Evolutionary conservation across 768 basidiomycete genomes (phyloP).

Genomic region (Hemileccinum rubropunctum): DNA sequence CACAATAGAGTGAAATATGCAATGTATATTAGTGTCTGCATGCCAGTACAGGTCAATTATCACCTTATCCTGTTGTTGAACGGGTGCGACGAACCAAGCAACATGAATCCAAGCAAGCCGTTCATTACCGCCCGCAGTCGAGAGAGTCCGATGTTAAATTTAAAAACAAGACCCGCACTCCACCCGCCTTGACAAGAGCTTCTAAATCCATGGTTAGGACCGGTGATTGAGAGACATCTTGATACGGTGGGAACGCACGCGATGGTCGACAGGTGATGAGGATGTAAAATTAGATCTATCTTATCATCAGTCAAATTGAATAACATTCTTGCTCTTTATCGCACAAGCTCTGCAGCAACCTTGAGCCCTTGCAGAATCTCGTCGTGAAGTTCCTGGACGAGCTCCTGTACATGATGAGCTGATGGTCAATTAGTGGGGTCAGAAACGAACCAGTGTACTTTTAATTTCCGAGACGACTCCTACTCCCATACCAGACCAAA

Average conservation of each 20-base stretch:
- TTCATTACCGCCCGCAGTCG: slow-evolving; percentile 18
- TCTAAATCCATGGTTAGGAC: slow-evolving; percentile 6
- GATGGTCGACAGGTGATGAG: neutral
- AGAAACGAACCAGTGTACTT: slow-evolving; percentile 36
- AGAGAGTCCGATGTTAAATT: slow-evolving; percentile 8
- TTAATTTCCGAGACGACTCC: slow-evolving; percentile 50
- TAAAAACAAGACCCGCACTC: slow-evolving; percentile 9
- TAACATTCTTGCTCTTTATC: slow-evolving; percentile 16
- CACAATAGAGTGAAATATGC: slow-evolving; percentile 13
- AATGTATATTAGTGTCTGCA: slow-evolving; percentile 19
- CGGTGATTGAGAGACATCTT: slow-evolving; percentile 5
- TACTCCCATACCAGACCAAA: slow-evolving; percentile 71
- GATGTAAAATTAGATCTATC: slow-evolving; percentile 4
- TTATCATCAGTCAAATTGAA: slow-evolving; percentile 23
- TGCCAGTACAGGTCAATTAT: slow-evolving; percentile 4
- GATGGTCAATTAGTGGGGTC: neutral
- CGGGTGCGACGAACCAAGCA: neutral
- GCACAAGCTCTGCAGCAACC: slow-evolving; percentile 23
- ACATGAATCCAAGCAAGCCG: neutral
- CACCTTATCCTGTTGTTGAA: slow-evolving; percentile 2
- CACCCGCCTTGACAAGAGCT: neutral
- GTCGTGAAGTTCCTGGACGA: slow-evolving; percentile 50
- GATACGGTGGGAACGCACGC: slow-evolving; percentile 20
- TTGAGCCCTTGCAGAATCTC: slow-evolving; percentile 42
- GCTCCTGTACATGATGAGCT: slow-evolving; percentile 39